Evolutionary conservation across 2,329 filamentous ascomycete species (phyloP), one percentile per base, ranked within the genome.

Genomic region (Fragosphaeria purpurea): DNA sequence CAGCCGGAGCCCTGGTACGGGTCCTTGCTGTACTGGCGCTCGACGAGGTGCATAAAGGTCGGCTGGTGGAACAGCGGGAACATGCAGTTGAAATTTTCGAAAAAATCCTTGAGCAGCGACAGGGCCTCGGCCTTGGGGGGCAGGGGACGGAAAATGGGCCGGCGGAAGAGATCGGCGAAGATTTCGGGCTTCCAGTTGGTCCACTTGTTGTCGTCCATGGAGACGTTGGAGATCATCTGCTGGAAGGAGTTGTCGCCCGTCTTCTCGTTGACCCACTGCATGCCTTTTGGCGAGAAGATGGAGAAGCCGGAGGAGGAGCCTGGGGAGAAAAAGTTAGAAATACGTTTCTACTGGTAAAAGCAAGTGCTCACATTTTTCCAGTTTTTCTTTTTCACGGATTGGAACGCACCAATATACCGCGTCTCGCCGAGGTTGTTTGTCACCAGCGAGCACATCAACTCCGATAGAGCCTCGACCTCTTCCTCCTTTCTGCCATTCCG

Each of bases 21-120:
- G 58, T 97, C 87, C 46, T 82, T 73, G 1, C 89, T 94, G 67
- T 97, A 98, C 64, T 97, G 91, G 58, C 86, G 82, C 62, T 97
- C 89, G 35, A 96, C 89, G 5, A 97, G 74, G 63, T 96, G 90
- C 88, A 97, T 97, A 63, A 98, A 98, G 0, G 93, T 97, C 1
- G 91, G 90, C 65, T 96, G 90, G 66, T 98, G 93, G 62, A 95
- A 98, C 4, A 98, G 74, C 6, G 93, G 93, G 63, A 97, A 95
- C 79, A 97, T 91, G 79, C 88, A 93, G 71, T 98, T 98, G 76
- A 98, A 97, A 68, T 96, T 96, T 62, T 95, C 88, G 58, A 98
- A 98, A 62, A 85, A 98, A 66, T 98, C 93, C 66, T 86, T 88
- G 54, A 96, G 79, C 39, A 97, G 71, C 1, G 88, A 94, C 54